Evolutionary conservation across 2,329 filamentous ascomycete species (phyloP), one percentile per base, ranked within the genome.

Genomic region (Aspergillus pseudoterreus): DNA sequence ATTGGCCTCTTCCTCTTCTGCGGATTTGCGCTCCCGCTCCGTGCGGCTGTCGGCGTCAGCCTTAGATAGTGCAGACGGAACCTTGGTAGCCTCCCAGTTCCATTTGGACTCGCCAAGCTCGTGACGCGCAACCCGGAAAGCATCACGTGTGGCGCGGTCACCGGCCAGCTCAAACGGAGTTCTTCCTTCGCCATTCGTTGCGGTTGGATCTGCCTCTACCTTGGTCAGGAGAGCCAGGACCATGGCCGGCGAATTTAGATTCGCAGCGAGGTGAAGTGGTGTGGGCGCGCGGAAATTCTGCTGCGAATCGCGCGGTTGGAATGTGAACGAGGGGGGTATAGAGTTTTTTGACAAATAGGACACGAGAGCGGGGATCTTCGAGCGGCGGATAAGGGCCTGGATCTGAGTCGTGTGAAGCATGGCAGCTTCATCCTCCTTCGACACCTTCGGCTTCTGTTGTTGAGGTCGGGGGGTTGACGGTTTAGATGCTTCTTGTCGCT

Each of bases 321-420:
- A 96, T 21, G 75, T 77, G 65, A 95, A 96, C 52, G 87, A 80
- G 0, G 88, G 66, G 1, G 82, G 75, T 9, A 97, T 75, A 2
- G 77, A 75, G 71, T 96, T 95, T 55, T 81, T 86, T 55, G 84
- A 82, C 5, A 99, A 76, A 66, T 97, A 99, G 1, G 88, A 85
- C 14, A 96, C 78, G 2, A 99, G 75, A 0, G 88, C 90, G 0
- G 94, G 92, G 0, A 94, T 83, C 70, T 96, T 97, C 2, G 90
- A 95, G 39, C 94, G 87, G 43, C 90, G 87, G 53, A 96, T 88
- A 22, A 97, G 80, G 1, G 90, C 87, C 63, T 94, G 90, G 0
- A 99, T 78, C 65, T 99, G 94, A 1, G 87, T 84, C 0, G 92
- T 96, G 67, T 99, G 92, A 3, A 96, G 77, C 3, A 86, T 72